phyloP scores from a whole-genome alignment of 2,329 filamentous ascomycete genomes.

The Colletotrichum camelliae region DNA sequence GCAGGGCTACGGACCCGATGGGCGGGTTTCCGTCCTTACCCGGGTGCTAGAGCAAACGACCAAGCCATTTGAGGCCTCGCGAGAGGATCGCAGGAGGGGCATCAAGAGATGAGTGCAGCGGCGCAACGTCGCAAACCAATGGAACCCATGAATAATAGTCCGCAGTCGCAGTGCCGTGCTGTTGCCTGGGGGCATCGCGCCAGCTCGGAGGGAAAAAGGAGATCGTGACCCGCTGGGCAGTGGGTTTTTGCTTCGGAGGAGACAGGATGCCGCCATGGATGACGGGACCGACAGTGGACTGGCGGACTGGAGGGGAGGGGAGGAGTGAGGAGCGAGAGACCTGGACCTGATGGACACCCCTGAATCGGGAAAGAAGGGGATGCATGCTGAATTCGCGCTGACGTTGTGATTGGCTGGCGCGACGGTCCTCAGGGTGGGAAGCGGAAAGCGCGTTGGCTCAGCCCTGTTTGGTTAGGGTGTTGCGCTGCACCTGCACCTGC shows the following conservation, averaged over 20 bases:
- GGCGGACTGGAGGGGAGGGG: background rate
- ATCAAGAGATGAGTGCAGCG: background rate
- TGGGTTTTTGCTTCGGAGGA: background rate
- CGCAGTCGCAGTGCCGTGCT: background rate
- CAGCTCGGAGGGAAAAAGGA: background rate
- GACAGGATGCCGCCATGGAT: background rate
- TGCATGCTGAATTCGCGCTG: background rate
- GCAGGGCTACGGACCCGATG: background rate
- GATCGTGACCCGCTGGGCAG: background rate
- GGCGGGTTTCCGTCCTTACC: background rate
- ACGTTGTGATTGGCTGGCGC: background rate
- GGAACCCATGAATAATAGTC: background rate
- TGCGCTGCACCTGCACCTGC: background rate
- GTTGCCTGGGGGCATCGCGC: background rate
- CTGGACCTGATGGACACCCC: background rate
- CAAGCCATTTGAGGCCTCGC: background rate
- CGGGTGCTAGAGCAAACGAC: background rate
- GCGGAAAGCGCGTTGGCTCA: constrained; percentile 20
- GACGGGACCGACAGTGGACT: background rate
- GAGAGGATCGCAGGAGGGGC: background rate
- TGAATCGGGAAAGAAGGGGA: background rate
- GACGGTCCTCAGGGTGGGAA: background rate
- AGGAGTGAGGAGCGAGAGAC: background rate
- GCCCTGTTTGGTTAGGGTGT: constrained; percentile 12
- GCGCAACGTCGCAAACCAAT: background rate